Evolutionary conservation across 2,329 filamentous ascomycete genomes (phyloP), one percentile per base, ranked within the genome.

Genomic region (Neopestalotiopsis rosae): DNA sequence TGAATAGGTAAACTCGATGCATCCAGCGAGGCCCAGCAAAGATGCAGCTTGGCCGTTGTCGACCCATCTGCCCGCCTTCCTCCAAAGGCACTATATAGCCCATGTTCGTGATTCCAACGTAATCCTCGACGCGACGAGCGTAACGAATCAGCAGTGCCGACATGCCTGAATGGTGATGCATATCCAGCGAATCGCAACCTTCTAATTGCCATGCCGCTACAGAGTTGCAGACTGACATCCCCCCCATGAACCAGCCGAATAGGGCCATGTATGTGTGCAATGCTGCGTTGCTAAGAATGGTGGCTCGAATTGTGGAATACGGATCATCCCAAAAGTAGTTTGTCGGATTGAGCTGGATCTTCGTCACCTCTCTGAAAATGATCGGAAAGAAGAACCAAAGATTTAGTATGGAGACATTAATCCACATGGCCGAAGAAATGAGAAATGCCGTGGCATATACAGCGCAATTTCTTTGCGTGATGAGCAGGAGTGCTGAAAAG

Each of bases 301-400:
- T 28, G 10, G 17, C 58, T 13, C 38, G 17, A 5, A 32, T 3
- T n/a, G 6, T 28, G 52, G 20, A 2, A 7, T 38, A 1, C 6
- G 32, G 24, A 67, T 68, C 38, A 56, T n/a, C 7, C 45, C n/a
- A 13, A 3, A 28, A 4, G 32, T 63, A 14, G 24, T 49, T 40
- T 5, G 30, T 66, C 17, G 20, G 42, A 12, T 65, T 58, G 40
- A 72, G 17, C 10, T 69, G 56, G 14, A 72, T 52, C 20, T 70
- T 68, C 38, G 28, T 45, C 4, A 70, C 14, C 38, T 74, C 73
- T 2, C 52, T 61, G n/a, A 69, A 30, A 24, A 75, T 68, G 13
- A 73, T 65, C 9, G 74, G 74, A 45, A 75, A 38, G 52, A 76
- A 68, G 64, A 75, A 75, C 70, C 71, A 75, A 12, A 69, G 40